Base-by-base conservation (phyloP, 1,139 yeast genomes). In the Candida sp. region DNA sequence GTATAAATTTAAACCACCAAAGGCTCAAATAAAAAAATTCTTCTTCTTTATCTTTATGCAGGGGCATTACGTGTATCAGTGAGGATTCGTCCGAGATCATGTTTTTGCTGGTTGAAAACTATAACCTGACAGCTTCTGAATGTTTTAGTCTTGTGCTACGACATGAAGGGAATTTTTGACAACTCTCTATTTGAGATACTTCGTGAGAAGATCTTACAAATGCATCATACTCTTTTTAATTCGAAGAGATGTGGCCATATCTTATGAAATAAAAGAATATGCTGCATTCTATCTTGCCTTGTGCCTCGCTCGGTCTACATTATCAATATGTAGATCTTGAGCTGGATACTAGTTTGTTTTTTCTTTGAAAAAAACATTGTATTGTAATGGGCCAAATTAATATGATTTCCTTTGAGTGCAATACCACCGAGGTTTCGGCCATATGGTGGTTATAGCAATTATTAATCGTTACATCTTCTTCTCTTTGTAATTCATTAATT, bases 1-100 rank as follows among this genome's bases (percentile, higher is more conserved):
- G 33, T 30, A 30, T 30, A 30, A 30, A 30, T 30, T 9, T 9
- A 11, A 12, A 30, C 19, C 19, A 30, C 11, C 19, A 30, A 25
- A 6, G 29, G 19, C 19, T 5, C 5, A 9, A 30, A 30, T n/a
- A 30, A 30, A 9, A 25, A 25, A 25, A 6, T 9, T 63, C 62
- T 65, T 61, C 61, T 61, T 68, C 84, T 65, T 61, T 68, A 90
- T 90, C 97, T 86, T 91, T 93, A 89, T 91, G 98, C 99, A 87
- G 87, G 98, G 98, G 97, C 96, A 90, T 90, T 91, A 91, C 98
- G 96, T 96, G 95, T 89, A 88, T 91, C 98, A 90, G 96, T 91
- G 99, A 91, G 97, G 98, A 93, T 90, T 90, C 97, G 97, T 93
- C 98, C 98, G 99, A 91, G 99, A 89, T 89, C 96, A 96, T 91